Percentiles rank a stretch among this genome's conserved stretches.
Conservation (phyloP, 192 early-diverging fungal species). For the Gamsiella multidivaricata region DNA sequence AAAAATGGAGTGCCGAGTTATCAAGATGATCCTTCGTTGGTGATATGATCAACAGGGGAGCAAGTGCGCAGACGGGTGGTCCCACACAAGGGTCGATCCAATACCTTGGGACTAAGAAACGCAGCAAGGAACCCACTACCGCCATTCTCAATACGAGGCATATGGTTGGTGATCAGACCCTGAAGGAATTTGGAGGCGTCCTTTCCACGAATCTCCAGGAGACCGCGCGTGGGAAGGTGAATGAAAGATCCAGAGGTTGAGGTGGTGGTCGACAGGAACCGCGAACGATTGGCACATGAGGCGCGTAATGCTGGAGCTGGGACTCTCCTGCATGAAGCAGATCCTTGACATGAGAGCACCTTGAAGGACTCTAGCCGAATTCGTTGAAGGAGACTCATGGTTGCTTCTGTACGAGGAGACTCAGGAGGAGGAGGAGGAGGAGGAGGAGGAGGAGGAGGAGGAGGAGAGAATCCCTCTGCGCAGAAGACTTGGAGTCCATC, state of each 20-base stretch:
- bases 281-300: background rate
- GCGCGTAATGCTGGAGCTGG: background rate
- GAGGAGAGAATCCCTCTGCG: background rate
- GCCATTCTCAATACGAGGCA: constrained; percentile 73
- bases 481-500: no score
- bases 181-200: constrained; percentile 90
- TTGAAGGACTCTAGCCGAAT: background rate
- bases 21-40: no score
- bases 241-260: constrained; percentile 51
- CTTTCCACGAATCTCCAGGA: constrained; percentile 75
- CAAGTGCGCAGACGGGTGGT: no score
- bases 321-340: background rate
- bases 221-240: constrained; percentile 63
- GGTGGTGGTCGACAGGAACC: constrained; percentile 6
- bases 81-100: no score
- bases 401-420: background rate
- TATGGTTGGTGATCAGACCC: constrained; percentile 91
- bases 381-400: background rate
- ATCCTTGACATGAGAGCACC: background rate
- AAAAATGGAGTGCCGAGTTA: background rate
- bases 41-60: no score
- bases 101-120: constrained; percentile 84
- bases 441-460: background rate
- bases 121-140: constrained; percentile 82
- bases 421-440: background rate